phyloP scores from a whole-genome alignment of 176 grass and related monocot genomes.

The Cenchrus americanus region DNA sequence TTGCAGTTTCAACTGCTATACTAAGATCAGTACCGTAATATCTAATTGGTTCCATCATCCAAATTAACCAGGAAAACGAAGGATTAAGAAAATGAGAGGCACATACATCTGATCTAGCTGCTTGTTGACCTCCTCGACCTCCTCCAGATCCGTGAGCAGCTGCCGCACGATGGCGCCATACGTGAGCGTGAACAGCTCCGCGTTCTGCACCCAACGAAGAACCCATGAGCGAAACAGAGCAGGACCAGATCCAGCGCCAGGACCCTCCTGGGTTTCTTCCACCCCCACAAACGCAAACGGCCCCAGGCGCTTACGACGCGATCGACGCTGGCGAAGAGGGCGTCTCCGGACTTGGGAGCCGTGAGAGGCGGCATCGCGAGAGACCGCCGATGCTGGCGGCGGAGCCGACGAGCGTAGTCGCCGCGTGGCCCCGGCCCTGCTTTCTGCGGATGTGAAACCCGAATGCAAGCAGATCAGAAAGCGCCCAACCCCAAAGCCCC shows the following conservation, averaged over 20 bases:
- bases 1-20: neutral
- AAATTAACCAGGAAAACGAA: neutral
- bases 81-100: neutral
- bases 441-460: neutral
- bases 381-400: neutral
- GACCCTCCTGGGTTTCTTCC: neutral
- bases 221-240: slow-evolving; percentile 16
- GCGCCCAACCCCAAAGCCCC: neutral
- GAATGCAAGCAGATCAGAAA: slow-evolving; percentile 10
- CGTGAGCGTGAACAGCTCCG: slow-evolving; percentile 97
- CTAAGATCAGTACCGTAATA: neutral
- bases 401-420: neutral
- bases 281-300: neutral
- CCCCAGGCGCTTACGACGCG: slow-evolving; percentile 70
- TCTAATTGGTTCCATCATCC: neutral
- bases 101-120: slow-evolving; percentile 97
- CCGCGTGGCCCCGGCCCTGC: neutral
- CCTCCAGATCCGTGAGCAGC: slow-evolving; percentile 97
- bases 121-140: slow-evolving; percentile 99
- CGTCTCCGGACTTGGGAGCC: slow-evolving; percentile 80
- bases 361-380: slow-evolving; percentile 59
- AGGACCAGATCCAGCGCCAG: slow-evolving; percentile 11
- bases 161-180: slow-evolving; percentile 97
- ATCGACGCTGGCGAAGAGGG: slow-evolving; percentile 93
- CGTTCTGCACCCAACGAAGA: slow-evolving; percentile 53